Evolutionary conservation across 2,329 filamentous ascomycete genomes (phyloP).

Genomic region (Cytospora piceae): DNA sequence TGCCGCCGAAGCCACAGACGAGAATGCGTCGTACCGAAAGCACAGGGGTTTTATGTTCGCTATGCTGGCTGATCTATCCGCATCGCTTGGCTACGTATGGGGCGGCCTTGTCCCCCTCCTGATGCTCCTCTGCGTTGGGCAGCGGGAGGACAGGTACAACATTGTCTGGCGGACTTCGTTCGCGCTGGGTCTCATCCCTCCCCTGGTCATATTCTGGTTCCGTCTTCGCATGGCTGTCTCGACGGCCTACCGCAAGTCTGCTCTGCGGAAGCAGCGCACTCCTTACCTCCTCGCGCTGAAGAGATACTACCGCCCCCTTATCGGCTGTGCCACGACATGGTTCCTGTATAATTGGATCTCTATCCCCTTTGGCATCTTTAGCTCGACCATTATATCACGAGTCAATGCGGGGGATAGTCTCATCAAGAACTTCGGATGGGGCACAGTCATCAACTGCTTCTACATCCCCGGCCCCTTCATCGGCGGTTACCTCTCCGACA

Average conservation of each 20-base stretch:
- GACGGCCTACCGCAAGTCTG: slow-evolving; percentile 51
- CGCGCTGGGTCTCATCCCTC: slow-evolving; percentile 53
- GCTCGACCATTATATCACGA: slow-evolving; percentile 53
- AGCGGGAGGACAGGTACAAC: slow-evolving; percentile 45
- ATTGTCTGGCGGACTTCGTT: slow-evolving; percentile 57
- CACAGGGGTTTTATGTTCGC: slow-evolving; percentile 59
- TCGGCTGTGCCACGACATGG: slow-evolving; percentile 54
- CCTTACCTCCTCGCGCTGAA: slow-evolving; percentile 53
- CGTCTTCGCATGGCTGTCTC: slow-evolving; percentile 56
- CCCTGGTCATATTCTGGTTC: slow-evolving; percentile 56
- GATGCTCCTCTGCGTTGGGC: slow-evolving; percentile 52
- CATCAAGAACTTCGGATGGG: slow-evolving; percentile 48
- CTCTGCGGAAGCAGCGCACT: slow-evolving; percentile 48
- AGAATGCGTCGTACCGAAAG: slow-evolving; percentile 48
- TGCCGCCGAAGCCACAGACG: slow-evolving; percentile 58
- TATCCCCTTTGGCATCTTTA: slow-evolving; percentile 59
- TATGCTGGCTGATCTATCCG: slow-evolving; percentile 56
- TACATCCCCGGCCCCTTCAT: slow-evolving; percentile 53
- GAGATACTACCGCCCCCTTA: slow-evolving; percentile 52
- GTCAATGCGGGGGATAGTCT: slow-evolving; percentile 47
- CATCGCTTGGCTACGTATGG: slow-evolving; percentile 55
- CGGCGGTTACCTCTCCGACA: slow-evolving; percentile 53
- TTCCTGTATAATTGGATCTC: slow-evolving; percentile 60
- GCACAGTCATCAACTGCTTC: slow-evolving; percentile 54
- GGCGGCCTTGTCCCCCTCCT: slow-evolving; percentile 54